These are phyloP conservation scores for Fomitopsis schrenkii DNA, from an alignment of 1,284 basidiomycete genomes.

Conservation along the genomic window DNA sequence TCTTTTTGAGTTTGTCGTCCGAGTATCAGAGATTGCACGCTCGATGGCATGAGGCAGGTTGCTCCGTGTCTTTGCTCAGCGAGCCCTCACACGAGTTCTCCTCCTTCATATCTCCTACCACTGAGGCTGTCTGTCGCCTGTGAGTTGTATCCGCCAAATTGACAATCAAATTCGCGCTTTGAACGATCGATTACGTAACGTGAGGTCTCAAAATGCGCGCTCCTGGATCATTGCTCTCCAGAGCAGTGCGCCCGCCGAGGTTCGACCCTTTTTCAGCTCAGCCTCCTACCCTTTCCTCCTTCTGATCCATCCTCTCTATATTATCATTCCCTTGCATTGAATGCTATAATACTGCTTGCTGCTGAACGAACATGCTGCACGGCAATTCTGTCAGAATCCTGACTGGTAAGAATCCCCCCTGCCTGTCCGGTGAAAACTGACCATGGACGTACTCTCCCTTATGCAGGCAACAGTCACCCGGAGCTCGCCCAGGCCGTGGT, in stretches of 20 bases:
- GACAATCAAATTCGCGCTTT: not conserved
- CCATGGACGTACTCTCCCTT: constrained; percentile 6
- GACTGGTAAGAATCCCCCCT: constrained; percentile 58
- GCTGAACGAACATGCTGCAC: constrained; percentile 62
- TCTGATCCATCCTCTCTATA: constrained; percentile 6
- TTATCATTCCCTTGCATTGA: constrained; percentile 13
- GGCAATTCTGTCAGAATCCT: constrained; percentile 93
- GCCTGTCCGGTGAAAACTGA: constrained; percentile 7
- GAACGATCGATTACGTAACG: constrained; percentile 5
- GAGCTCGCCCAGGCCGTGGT: constrained; percentile 94
- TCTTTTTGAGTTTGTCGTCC: not conserved
- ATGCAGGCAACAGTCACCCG: constrained; percentile 93
- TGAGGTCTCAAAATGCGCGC: constrained; percentile 23
- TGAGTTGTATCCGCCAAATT: not conserved
- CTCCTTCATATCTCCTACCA: not conserved
- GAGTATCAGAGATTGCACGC: not conserved
- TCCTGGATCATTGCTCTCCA: constrained; percentile 20
- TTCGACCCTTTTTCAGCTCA: constrained; percentile 4
- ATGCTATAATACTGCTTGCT: constrained; percentile 26
- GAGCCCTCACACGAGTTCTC: not conserved
- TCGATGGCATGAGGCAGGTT: not conserved
- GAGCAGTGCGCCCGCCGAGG: constrained; percentile 12
- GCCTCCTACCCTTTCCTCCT: constrained; percentile 8
- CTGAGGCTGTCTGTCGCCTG: not conserved
- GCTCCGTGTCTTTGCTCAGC: not conserved